These are phyloP conservation scores for Kodamaea plutei DNA, from an alignment of 1,139 yeast species.

Conservation along the genomic window DNA sequence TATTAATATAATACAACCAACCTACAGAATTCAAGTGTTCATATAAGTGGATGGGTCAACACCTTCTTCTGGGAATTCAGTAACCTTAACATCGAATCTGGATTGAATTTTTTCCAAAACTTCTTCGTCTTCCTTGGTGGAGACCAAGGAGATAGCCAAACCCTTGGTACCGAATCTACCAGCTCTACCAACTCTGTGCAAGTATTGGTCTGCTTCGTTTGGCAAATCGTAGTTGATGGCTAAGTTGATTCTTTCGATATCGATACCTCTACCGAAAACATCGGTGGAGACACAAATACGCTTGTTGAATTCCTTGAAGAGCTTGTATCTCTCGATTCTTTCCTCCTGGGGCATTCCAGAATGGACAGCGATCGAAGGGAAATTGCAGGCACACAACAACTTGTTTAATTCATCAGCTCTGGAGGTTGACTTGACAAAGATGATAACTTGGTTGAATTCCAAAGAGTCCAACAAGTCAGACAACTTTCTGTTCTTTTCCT, in stretches of 20 bases:
- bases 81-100: slow-evolving; percentile 92
- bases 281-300: slow-evolving; percentile 98
- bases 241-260: slow-evolving; percentile 95
- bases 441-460: slow-evolving; percentile 97
- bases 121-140: slow-evolving; percentile 83
- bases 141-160: slow-evolving; percentile 87
- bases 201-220: slow-evolving; percentile 92
- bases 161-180: slow-evolving; percentile 99
- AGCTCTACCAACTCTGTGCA: slow-evolving; percentile 99
- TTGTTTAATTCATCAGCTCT: slow-evolving; percentile 92
- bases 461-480: slow-evolving; percentile 89
- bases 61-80: slow-evolving; percentile 97
- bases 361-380: slow-evolving; percentile 97
- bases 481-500: slow-evolving; percentile 89
- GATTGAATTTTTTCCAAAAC: slow-evolving; percentile 92
- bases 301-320: slow-evolving; percentile 96
- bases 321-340: slow-evolving; percentile 94
- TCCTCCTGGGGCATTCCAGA: slow-evolving; percentile 96
- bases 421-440: slow-evolving; percentile 86
- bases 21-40: slow-evolving; percentile 64
- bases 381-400: slow-evolving; percentile 85
- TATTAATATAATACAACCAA: slow-evolving; percentile 3
- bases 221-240: slow-evolving; percentile 96
- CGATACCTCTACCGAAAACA: slow-evolving; percentile 99
- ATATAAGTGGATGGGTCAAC: slow-evolving; percentile 96